These are phyloP conservation scores for Stagonosporopsis vannaccii DNA, from an alignment of 2,329 filamentous ascomycete genomes.

Conservation along the genomic window DNA sequence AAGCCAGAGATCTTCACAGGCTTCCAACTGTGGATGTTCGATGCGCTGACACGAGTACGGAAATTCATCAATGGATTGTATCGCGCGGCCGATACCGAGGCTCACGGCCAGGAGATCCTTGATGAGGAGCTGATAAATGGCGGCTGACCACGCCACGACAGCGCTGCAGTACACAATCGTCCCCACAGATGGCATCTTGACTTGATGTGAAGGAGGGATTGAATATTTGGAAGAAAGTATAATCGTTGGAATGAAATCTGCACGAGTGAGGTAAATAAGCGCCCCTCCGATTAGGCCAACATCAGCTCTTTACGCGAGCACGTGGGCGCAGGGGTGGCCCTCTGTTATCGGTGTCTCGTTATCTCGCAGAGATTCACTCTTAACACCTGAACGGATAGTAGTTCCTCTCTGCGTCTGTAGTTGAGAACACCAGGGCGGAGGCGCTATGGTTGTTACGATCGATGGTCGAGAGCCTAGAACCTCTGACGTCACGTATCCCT, in stretches of 20 bases:
- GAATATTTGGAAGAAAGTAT: background rate
- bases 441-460: background rate
- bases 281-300: conserved; percentile 9
- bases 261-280: background rate
- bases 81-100: conserved; percentile 36
- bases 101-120: conserved; percentile 33
- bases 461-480: background rate
- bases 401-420: background rate
- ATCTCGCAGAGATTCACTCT: background rate
- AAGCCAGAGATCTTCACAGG: conserved; percentile 43
- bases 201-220: background rate
- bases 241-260: background rate
- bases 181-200: conserved; percentile 8
- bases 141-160: conserved; percentile 33
- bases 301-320: conserved; percentile 13
- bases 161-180: conserved; percentile 26
- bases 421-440: background rate
- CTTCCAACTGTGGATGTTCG: conserved; percentile 34
- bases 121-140: conserved; percentile 38
- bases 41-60: conserved; percentile 36
- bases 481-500: conserved; percentile 18
- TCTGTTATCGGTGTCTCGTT: background rate
- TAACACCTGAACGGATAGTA: no score
- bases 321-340: conserved; percentile 11
- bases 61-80: conserved; percentile 40